These are phyloP conservation scores for Rhizopus sp. DNA, from an alignment of 371 early-diverging fungal genomes.

Conservation along the genomic window DNA sequence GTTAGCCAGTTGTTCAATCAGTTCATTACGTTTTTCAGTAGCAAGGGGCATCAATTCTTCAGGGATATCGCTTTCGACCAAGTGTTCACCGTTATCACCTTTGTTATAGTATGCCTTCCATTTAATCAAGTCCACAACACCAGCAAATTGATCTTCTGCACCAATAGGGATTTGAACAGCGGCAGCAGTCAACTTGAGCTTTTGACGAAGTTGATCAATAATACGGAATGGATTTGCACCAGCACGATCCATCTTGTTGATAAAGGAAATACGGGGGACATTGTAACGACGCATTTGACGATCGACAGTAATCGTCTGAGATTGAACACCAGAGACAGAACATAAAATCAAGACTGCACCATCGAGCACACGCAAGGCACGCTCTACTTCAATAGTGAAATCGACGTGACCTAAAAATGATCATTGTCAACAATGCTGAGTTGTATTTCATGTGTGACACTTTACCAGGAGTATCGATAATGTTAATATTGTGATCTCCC, in stretches of 20 bases:
- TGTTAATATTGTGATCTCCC: slow-evolving; percentile 83
- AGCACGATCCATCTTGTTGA: slow-evolving; percentile 93
- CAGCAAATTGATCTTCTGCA: slow-evolving; percentile 83
- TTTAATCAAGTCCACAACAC: slow-evolving; percentile 91
- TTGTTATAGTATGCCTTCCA: slow-evolving; percentile 90
- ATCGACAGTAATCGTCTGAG: slow-evolving; percentile 97
- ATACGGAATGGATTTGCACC: slow-evolving; percentile 95
- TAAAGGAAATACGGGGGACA: slow-evolving; percentile 85
- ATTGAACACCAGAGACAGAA: slow-evolving; percentile 85
- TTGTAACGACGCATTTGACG: slow-evolving; percentile 91
- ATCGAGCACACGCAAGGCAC: slow-evolving; percentile 89
- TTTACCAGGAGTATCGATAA: slow-evolving; percentile 89
- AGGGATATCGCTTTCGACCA: slow-evolving; percentile 79
- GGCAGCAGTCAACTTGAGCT: slow-evolving; percentile 90
- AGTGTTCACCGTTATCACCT: slow-evolving; percentile 81
- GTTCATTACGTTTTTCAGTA: slow-evolving; percentile 73
- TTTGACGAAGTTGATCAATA: slow-evolving; percentile 86
- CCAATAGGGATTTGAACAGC: slow-evolving; percentile 95
- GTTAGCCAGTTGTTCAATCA: slow-evolving; percentile 83
- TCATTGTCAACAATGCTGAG: background rate
- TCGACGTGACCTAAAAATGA: slow-evolving; percentile 79
- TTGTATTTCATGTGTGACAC: background rate
- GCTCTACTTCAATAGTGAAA: slow-evolving; percentile 92
- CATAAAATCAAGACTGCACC: slow-evolving; percentile 89
- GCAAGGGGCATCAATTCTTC: slow-evolving; percentile 74